A percentile compares a stretch with the other conserved stretches of the same genome.
phyloP scores from a whole-genome alignment of 495 filamentous ascomycete genomes.

The Aspergillus biplanus region DNA sequence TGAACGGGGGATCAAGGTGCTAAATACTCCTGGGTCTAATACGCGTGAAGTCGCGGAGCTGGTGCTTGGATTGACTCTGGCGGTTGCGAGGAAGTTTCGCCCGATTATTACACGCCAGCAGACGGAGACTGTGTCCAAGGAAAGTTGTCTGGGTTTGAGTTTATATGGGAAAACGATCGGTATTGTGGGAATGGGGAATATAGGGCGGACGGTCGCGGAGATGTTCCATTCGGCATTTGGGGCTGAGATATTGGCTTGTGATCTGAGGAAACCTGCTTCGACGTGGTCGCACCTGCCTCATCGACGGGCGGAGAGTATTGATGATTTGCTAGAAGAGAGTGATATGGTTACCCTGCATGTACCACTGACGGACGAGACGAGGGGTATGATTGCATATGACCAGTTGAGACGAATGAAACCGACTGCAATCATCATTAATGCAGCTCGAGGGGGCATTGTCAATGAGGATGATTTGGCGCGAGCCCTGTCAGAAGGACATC shows the following conservation, averaged over 20 bases:
- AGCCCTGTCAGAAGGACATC: slow-evolving; percentile 48
- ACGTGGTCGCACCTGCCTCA: slow-evolving; percentile 39
- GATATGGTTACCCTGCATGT: slow-evolving; percentile 43
- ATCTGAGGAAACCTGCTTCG: slow-evolving; percentile 31
- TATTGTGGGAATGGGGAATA: slow-evolving; percentile 47
- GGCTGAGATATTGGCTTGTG: slow-evolving; percentile 35
- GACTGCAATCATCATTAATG: slow-evolving; percentile 57
- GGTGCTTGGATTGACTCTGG: slow-evolving; percentile 34
- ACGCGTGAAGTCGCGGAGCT: slow-evolving; percentile 41
- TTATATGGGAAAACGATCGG: slow-evolving; percentile 38
- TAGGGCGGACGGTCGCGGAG: slow-evolving; percentile 37
- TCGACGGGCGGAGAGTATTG: slow-evolving; percentile 26
- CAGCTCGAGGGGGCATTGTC: slow-evolving; percentile 61
- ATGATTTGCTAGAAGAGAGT: slow-evolving; percentile 33
- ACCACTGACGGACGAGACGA: slow-evolving; percentile 42
- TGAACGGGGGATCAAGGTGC: slow-evolving; percentile 49
- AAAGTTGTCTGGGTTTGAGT: slow-evolving; percentile 36
- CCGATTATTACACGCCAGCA: slow-evolving; percentile 36
- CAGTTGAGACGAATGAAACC: slow-evolving; percentile 54
- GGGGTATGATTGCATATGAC: slow-evolving; percentile 47
- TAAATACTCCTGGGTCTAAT: slow-evolving; percentile 54
- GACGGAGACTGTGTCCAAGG: slow-evolving; percentile 32
- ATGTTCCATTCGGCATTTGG: slow-evolving; percentile 40
- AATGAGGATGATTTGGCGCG: slow-evolving; percentile 54
- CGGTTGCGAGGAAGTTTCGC: slow-evolving; percentile 35